Evolutionary conservation across 108 stramenopile genomes (phyloP).

Genomic region (Parmales sp.): DNA sequence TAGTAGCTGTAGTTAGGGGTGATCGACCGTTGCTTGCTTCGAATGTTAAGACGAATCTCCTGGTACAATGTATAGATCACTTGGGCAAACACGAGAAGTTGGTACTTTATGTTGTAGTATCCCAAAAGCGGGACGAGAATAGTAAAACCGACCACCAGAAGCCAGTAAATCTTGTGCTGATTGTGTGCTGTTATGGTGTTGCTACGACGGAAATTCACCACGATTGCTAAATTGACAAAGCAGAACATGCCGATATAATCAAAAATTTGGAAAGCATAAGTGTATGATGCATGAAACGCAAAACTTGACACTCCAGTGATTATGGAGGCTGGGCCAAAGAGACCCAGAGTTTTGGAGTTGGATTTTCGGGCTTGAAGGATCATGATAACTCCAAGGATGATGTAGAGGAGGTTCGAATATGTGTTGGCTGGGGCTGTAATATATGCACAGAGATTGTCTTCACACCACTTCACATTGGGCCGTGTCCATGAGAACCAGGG

Average conservation of each 20-base stretch:
- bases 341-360: not conserved
- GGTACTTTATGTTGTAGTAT: not conserved
- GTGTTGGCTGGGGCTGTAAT: slow-evolving; percentile 7
- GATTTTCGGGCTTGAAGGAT: not conserved
- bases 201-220: not conserved
- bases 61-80: not conserved
- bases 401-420: not conserved
- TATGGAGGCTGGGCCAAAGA: not conserved
- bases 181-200: not conserved
- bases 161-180: not conserved
- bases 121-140: not conserved
- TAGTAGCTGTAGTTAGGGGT: not conserved
- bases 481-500: not conserved
- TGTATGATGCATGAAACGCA: slow-evolving; percentile 2
- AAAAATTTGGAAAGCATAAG: slow-evolving; percentile 1
- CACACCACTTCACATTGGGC: slow-evolving; percentile 8
- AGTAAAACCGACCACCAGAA: not conserved
- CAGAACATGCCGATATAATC: slow-evolving; percentile 10
- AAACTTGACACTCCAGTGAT: not conserved
- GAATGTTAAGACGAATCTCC: not conserved
- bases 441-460: not conserved
- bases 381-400: not conserved
- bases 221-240: slow-evolving; percentile 3
- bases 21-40: not conserved
- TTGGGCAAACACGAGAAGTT: not conserved